Conservation (phyloP, 1,284 basidiomycete species). For the Clitocybe nebularis region DNA sequence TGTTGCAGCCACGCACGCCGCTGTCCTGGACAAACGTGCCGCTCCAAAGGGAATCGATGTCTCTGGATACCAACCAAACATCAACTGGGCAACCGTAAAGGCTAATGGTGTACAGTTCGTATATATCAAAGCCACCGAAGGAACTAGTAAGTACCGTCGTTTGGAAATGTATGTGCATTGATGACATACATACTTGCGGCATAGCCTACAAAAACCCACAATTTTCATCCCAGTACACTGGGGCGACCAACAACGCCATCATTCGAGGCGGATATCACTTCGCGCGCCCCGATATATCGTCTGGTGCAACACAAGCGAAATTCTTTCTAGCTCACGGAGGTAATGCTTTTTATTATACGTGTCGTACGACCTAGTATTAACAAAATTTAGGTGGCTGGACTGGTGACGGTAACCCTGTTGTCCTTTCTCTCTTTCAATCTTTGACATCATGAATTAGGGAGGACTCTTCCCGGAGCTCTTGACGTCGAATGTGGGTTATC, state of each 20-base stretch:
- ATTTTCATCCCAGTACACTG: slow-evolving; percentile 49
- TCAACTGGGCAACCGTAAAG: slow-evolving; percentile 53
- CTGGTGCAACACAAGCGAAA: slow-evolving; percentile 53
- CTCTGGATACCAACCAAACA: slow-evolving; percentile 46
- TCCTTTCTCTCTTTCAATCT: not conserved
- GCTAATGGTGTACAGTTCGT: slow-evolving; percentile 55
- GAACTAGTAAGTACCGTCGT: slow-evolving; percentile 39
- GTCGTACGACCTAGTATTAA: slow-evolving; percentile 2
- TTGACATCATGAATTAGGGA: slow-evolving; percentile 21
- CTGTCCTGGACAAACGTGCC: slow-evolving; percentile 22
- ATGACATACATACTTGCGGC: not conserved
- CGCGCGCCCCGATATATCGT: slow-evolving; percentile 47
- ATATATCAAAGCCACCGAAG: slow-evolving; percentile 72
- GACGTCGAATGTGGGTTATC: slow-evolving; percentile 51
- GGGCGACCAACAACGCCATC: slow-evolving; percentile 51
- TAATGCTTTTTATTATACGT: slow-evolving; percentile 11
- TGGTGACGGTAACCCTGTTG: slow-evolving; percentile 33
- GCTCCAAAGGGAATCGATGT: slow-evolving; percentile 51
- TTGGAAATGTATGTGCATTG: not conserved
- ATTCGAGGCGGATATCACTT: slow-evolving; percentile 63
- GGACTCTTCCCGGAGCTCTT: slow-evolving; percentile 60
- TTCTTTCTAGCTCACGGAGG: slow-evolving; percentile 62
- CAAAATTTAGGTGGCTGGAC: slow-evolving; percentile 47
- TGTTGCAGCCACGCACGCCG: slow-evolving; percentile 7
- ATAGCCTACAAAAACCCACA: slow-evolving; percentile 34